phyloP scores from a whole-genome alignment of 352 stramenopile genomes.

The Phytophthora pini region DNA sequence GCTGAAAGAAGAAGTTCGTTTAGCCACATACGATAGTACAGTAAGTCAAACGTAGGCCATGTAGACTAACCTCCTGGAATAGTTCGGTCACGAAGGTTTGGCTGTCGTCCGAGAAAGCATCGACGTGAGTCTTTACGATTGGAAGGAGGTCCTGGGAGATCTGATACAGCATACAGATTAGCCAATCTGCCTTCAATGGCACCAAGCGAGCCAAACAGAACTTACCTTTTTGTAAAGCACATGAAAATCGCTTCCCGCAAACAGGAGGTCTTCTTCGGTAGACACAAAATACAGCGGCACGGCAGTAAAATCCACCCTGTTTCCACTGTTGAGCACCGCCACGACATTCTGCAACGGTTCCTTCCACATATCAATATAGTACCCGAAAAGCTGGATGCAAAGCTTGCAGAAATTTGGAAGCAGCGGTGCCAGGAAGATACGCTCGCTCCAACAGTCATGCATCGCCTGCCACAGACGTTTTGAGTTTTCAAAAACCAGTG shows the following conservation, averaged over 20 bases:
- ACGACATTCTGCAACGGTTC: conserved; percentile 56
- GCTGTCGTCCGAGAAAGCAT: conserved; percentile 52
- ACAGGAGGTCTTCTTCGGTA: conserved; percentile 73
- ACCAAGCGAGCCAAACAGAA: background rate
- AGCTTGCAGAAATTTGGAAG: conserved; percentile 74
- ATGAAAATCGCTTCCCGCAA: conserved; percentile 78
- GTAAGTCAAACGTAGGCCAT: too few species aligned
- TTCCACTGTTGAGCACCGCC: conserved; percentile 44
- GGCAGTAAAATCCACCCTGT: conserved; percentile 54
- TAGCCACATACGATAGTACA: too few species aligned
- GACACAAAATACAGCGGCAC: conserved; percentile 54
- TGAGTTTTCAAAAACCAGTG: conserved; percentile 59
- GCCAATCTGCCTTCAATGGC: background rate
- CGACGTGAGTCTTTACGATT: conserved; percentile 41
- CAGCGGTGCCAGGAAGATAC: conserved; percentile 62
- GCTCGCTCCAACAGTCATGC: conserved; percentile 63
- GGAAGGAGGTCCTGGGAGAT: conserved; percentile 56
- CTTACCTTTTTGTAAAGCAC: conserved; percentile 61
- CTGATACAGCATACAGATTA: conserved; percentile 34
- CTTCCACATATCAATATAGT: conserved; percentile 69
- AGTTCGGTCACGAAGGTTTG: conserved; percentile 55
- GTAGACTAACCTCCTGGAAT: conserved; percentile 44
- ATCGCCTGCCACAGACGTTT: conserved; percentile 55
- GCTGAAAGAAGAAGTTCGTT: conserved; percentile 26
- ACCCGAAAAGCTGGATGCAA: conserved; percentile 69